These are phyloP conservation scores for Dicorynia guianensis DNA, from an alignment of 306 rosid species.

Conservation along the genomic window DNA sequence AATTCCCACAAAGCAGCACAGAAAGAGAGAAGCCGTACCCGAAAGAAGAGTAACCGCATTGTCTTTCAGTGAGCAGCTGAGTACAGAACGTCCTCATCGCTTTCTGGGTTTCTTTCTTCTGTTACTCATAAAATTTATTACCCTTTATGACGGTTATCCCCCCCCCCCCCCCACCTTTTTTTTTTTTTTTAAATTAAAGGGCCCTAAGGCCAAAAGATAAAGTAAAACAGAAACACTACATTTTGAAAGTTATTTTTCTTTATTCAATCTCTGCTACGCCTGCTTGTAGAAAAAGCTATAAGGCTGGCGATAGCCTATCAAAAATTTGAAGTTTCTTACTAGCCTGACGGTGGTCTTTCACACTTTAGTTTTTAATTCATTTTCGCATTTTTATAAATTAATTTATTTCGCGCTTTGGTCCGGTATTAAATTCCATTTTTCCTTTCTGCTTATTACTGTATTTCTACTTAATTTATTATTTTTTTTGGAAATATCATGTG, in stretches of 20 bases:
- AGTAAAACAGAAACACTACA: no score
- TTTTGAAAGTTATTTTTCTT: no score
- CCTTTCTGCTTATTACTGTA: not conserved
- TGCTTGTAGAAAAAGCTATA: no score
- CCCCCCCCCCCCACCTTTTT: no score
- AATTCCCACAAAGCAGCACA: not conserved
- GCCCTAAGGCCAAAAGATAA: no score
- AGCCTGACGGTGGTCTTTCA: no score
- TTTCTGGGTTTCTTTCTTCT: conserved; percentile 36
- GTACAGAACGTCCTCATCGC: conserved; percentile 14
- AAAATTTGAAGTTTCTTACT: no score
- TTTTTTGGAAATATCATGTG: conserved; percentile 5
- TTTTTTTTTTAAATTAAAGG: no score
- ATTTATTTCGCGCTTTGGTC: not conserved
- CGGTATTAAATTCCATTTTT: not conserved
- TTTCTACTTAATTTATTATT: not conserved
- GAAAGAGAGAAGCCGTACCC: conserved; percentile 14
- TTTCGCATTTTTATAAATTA: conserved; percentile 5
- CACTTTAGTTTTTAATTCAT: conserved; percentile 6
- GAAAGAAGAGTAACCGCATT: not conserved
- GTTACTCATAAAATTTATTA: not conserved
- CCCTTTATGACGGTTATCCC: conserved; percentile 40
- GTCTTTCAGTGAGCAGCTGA: not conserved
- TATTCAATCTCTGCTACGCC: no score
- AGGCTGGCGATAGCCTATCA: no score